Conservation (phyloP, 1,284 basidiomycete genomes). For the Erythrobasidium hasegawianum region DNA sequence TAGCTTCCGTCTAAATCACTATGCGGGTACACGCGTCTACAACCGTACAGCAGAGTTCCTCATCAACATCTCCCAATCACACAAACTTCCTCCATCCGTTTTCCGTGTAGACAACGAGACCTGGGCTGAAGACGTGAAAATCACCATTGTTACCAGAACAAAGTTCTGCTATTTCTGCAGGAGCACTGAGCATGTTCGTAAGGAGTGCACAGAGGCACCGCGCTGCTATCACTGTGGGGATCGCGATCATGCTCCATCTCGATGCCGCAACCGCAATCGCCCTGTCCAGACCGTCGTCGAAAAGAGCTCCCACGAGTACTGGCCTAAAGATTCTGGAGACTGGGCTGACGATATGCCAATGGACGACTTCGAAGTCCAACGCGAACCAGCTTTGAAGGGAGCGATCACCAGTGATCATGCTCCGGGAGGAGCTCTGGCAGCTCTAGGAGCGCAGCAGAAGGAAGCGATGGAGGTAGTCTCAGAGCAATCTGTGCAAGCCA, state of each 20-base stretch:
- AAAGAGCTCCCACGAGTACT: background rate
- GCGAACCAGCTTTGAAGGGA: too few relatives aligned
- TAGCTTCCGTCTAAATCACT: background rate
- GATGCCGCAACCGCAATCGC: background rate
- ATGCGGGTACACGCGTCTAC: slow-evolving; percentile 1
- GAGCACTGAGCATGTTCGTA: slow-evolving; percentile 1
- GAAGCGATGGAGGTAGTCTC: too few relatives aligned
- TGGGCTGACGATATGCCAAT: background rate
- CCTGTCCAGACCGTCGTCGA: background rate
- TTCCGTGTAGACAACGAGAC: background rate
- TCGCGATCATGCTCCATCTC: background rate
- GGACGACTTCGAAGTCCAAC: background rate
- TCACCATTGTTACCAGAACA: background rate
- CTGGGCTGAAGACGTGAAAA: background rate
- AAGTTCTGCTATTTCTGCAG: slow-evolving; percentile 22
- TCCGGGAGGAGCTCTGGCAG: too few relatives aligned
- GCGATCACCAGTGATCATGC: too few relatives aligned
- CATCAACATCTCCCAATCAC: slow-evolving; percentile 9
- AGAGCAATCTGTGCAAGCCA: too few relatives aligned
- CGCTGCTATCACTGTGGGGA: background rate
- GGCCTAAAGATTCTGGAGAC: background rate
- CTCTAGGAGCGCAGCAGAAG: too few relatives aligned
- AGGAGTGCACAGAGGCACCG: slow-evolving; percentile 6
- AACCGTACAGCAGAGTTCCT: background rate
- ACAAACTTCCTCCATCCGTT: background rate